Percentiles rank a stretch among this genome's conserved stretches.
These are phyloP conservation scores for Cocos nucifera DNA, from an alignment of 176 grass and related monocot genomes.

Conservation along the genomic window DNA sequence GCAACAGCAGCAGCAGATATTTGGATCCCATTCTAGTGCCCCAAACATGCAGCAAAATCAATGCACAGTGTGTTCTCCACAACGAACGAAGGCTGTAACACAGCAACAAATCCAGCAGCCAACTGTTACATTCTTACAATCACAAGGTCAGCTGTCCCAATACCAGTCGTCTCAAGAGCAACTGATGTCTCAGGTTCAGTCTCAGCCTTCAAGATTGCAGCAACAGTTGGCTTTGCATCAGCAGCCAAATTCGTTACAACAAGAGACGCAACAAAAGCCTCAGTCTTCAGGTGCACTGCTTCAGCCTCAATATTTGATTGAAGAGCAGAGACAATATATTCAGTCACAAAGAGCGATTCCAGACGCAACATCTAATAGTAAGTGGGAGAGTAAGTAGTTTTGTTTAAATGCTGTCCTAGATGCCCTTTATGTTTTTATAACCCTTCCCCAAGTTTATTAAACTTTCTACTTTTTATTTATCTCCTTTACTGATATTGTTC, in stretches of 20 bases:
- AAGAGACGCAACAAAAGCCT: not conserved
- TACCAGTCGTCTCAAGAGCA: not conserved
- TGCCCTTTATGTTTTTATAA: too few species aligned
- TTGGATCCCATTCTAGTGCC: not conserved
- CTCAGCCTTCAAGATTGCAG: not conserved
- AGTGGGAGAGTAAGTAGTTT: not conserved
- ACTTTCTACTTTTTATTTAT: too few species aligned
- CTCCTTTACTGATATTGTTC: too few species aligned
- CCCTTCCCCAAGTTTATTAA: too few species aligned
- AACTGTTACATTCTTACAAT: not conserved
- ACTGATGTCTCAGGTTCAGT: not conserved
- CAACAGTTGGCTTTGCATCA: not conserved
- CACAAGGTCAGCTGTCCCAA: not conserved
- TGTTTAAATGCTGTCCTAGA: too few species aligned
- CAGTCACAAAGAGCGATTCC: not conserved
- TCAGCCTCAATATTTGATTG: not conserved
- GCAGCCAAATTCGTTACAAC: not conserved
- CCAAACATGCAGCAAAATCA: not conserved
- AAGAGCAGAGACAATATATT: not conserved
- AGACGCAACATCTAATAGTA: not conserved
- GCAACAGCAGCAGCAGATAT: too few species aligned
- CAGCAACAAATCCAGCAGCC: not conserved
- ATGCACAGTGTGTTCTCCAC: not conserved
- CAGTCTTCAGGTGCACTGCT: not conserved
- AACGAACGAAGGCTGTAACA: not conserved